Conservation (phyloP, 164 flowering plant species). For the Malania oleifera region DNA sequence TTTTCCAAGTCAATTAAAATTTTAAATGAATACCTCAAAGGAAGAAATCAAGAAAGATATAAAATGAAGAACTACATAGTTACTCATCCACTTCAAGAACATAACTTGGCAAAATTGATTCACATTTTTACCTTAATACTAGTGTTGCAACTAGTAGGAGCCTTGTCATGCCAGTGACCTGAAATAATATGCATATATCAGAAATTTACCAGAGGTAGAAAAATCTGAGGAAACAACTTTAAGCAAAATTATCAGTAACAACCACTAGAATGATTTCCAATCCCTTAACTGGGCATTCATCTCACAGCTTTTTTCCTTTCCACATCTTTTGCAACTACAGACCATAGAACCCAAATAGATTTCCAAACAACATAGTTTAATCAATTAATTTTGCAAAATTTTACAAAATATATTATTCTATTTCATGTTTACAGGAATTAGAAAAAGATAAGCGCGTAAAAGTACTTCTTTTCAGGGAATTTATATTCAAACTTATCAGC, state of each 20-base stretch:
- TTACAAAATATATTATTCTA: no score
- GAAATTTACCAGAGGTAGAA: conserved; percentile 6
- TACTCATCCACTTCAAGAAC: background rate
- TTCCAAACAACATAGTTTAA: no score
- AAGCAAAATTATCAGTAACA: background rate
- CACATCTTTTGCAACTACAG: no score
- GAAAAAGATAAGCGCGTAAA: no score
- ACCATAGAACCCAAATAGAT: no score
- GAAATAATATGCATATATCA: conserved; percentile 17
- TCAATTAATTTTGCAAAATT: no score
- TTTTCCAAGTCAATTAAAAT: background rate
- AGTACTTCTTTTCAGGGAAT: no score
- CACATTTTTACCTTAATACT: conserved; percentile 37
- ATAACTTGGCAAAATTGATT: background rate
- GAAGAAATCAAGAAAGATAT: background rate
- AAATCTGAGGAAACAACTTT: background rate
- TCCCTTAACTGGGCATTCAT: background rate
- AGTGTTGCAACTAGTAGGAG: conserved; percentile 12
- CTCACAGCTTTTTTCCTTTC: no score
- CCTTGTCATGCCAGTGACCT: conserved; percentile 24
- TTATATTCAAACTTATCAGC: no score
- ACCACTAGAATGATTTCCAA: background rate
- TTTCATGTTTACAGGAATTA: no score
- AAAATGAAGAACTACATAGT: background rate
- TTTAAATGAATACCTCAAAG: background rate